Percentiles rank a stretch among this genome's conserved stretches.
phyloP scores from a whole-genome alignment of 1,284 basidiomycete genomes.

The Leccinum pachyderme region DNA sequence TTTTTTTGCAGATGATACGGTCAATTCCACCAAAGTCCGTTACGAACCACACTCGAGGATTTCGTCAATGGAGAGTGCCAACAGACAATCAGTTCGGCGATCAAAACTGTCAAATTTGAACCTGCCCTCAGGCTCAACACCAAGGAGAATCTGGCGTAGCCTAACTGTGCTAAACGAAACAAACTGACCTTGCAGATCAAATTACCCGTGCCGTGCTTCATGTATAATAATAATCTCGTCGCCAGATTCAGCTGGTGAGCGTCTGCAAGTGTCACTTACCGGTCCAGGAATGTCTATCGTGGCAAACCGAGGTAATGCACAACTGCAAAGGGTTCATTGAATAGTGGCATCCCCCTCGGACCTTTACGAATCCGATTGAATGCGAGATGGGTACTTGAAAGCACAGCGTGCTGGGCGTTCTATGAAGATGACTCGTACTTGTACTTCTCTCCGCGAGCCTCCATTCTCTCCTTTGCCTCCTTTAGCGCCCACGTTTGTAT shows the following conservation, averaged over 20 bases:
- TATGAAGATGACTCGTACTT: constrained; percentile 63
- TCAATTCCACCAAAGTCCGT: too few relatives aligned
- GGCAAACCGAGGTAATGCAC: background rate
- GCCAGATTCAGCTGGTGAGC: background rate
- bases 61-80: too few relatives aligned
- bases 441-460: constrained; percentile 82
- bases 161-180: background rate
- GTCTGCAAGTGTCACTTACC: background rate
- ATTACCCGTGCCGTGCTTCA: background rate
- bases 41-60: too few relatives aligned
- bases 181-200: background rate
- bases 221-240: background rate
- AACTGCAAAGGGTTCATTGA: background rate
- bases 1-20: background rate
- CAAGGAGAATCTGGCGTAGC: background rate
- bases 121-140: background rate
- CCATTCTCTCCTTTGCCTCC: constrained; percentile 87
- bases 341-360: background rate
- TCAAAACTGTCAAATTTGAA: background rate
- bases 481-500: constrained; percentile 88
- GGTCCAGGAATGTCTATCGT: background rate
- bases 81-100: background rate
- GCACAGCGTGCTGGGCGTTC: constrained; percentile 6
- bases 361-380: constrained; percentile 6
- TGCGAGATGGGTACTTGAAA: constrained; percentile 2